phyloP scores from a whole-genome alignment of 495 filamentous ascomycete genomes.

The Penicillium coffeae region DNA sequence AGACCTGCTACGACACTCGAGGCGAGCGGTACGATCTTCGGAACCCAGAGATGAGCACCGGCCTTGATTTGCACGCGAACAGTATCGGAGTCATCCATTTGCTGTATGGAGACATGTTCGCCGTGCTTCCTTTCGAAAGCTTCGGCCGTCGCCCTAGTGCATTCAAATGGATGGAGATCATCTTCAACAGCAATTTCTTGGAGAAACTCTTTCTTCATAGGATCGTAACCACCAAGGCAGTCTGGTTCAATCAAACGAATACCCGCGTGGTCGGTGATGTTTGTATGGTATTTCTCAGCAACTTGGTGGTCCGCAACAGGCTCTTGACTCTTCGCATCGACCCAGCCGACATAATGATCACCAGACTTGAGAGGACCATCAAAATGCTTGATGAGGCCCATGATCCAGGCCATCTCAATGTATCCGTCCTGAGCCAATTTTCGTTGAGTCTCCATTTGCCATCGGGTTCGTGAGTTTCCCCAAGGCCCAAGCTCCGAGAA shows the following conservation, averaged over 20 bases:
- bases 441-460: conserved; percentile 98
- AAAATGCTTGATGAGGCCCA: conserved; percentile 98
- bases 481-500: conserved; percentile 96
- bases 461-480: conserved; percentile 96
- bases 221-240: conserved; percentile 95
- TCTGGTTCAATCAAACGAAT: conserved; percentile 98
- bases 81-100: conserved; percentile 86
- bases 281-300: conserved; percentile 93
- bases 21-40: conserved; percentile 95
- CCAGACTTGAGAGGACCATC: conserved; percentile 98
- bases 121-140: conserved; percentile 96
- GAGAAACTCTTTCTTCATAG: conserved; percentile 95
- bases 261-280: conserved; percentile 92
- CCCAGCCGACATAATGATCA: conserved; percentile 94
- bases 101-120: conserved; percentile 95
- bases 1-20: conserved; percentile 95
- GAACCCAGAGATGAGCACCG: conserved; percentile 87
- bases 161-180: conserved; percentile 93
- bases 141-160: conserved; percentile 92
- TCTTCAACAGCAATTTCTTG: conserved; percentile 97
- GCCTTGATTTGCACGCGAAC: conserved; percentile 93
- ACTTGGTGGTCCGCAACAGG: conserved; percentile 98
- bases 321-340: conserved; percentile 88
- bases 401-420: conserved; percentile 99
- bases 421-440: conserved; percentile 97